These are phyloP conservation scores for Cryptococcus hybrid DNA, from an alignment of 1,284 basidiomycete species.

Conservation along the genomic window DNA sequence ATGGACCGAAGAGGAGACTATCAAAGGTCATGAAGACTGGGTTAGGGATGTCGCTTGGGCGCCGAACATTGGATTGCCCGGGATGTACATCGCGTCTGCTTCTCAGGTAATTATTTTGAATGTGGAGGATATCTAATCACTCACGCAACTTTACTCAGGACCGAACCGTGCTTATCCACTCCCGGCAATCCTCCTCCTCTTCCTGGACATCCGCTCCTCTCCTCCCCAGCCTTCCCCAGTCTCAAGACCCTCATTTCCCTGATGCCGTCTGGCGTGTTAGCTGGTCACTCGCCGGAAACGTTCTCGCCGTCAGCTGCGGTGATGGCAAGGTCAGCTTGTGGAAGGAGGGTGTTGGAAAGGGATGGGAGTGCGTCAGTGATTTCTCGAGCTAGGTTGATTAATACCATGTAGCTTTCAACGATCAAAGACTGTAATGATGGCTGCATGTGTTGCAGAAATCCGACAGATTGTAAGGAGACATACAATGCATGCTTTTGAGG, in stretches of 20 bases:
- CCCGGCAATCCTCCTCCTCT: conserved; percentile 72
- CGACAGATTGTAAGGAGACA: too few species aligned
- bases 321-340: conserved; percentile 97
- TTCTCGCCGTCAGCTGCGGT: conserved; percentile 94
- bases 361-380: conserved; percentile 95
- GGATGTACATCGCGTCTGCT: conserved; percentile 92
- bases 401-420: background rate
- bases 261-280: conserved; percentile 97
- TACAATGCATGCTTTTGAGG: too few species aligned
- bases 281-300: conserved; percentile 95
- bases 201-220: conserved; percentile 85
- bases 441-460: background rate
- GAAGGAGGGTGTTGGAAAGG: conserved; percentile 97
- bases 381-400: conserved; percentile 64
- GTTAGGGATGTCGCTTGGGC: conserved; percentile 98
- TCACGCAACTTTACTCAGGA: conserved; percentile 55
- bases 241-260: conserved; percentile 70
- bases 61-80: conserved; percentile 90
- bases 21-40: conserved; percentile 95
- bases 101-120: conserved; percentile 62
- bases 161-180: conserved; percentile 92
- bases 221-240: conserved; percentile 61
- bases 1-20: conserved; percentile 86
- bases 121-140: background rate
- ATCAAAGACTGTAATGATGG: background rate